A percentile compares a stretch with the other conserved stretches of the same genome.
Evolutionary conservation across 805 yeast species (phyloP).

Genomic region (Metschnikowia cerradonensis): DNA sequence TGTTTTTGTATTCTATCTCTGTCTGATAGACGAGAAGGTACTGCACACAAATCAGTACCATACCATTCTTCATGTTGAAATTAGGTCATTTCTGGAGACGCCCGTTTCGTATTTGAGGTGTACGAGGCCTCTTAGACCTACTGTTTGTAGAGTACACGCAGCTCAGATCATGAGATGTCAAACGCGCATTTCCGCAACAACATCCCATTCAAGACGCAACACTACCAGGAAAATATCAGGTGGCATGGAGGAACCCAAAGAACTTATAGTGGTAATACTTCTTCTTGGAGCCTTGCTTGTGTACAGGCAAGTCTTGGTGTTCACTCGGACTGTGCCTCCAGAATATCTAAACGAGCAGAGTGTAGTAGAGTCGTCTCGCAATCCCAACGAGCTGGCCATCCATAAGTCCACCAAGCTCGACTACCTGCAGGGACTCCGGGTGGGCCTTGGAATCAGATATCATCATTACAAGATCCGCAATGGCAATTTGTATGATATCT

Average conservation of each 20-base stretch:
- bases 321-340: slow-evolving; percentile 52
- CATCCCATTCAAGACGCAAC: neutral
- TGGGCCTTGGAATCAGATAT: slow-evolving; percentile 63
- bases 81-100: too few species aligned
- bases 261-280: slow-evolving; percentile 15
- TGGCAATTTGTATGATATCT: slow-evolving; percentile 72
- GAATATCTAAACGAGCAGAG: slow-evolving; percentile 63
- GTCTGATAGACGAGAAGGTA: too few species aligned
- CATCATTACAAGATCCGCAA: slow-evolving; percentile 63
- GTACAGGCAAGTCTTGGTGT: slow-evolving; percentile 26
- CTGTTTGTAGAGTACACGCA: neutral
- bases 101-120: neutral
- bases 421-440: slow-evolving; percentile 60
- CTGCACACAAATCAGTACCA: too few species aligned
- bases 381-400: slow-evolving; percentile 65
- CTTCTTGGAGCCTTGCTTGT: slow-evolving; percentile 16
- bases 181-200: neutral
- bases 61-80: neutral
- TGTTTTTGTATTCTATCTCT: too few species aligned
- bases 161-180: neutral
- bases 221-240: neutral
- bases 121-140: neutral
- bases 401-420: slow-evolving; percentile 74
- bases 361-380: slow-evolving; percentile 59
- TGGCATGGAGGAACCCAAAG: slow-evolving; percentile 11